These are phyloP conservation scores for Euclidium syriacum DNA, from an alignment of 345 rosid species.

Conservation along the genomic window DNA sequence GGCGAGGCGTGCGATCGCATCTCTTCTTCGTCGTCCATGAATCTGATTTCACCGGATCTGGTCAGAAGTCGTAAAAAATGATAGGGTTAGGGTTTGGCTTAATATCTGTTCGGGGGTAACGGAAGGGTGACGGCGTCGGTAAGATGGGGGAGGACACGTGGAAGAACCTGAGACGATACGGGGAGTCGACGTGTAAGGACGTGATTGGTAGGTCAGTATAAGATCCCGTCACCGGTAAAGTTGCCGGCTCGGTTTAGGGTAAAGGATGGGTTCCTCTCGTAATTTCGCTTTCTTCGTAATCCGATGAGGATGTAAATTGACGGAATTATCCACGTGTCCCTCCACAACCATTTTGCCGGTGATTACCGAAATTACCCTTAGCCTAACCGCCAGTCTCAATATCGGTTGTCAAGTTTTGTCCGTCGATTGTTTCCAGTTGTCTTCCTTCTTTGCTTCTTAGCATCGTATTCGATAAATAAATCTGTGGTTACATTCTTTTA, in stretches of 20 bases:
- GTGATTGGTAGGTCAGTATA: conserved; percentile 32
- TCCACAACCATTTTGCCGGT: conserved; percentile 11
- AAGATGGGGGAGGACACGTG: conserved; percentile 47
- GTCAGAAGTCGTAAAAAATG: conserved; percentile 16
- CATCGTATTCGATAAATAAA: background rate
- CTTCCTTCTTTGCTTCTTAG: conserved; percentile 5
- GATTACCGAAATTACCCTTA: conserved; percentile 26
- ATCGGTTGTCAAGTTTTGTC: conserved; percentile 5
- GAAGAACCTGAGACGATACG: conserved; percentile 17
- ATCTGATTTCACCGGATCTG: conserved; percentile 17
- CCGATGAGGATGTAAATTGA: conserved; percentile 26
- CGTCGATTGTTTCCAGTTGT: conserved; percentile 8
- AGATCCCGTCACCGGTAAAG: conserved; percentile 48
- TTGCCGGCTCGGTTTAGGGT: conserved; percentile 40
- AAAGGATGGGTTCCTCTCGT: conserved; percentile 7
- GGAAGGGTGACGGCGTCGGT: conserved; percentile 58
- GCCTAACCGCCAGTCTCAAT: conserved; percentile 3
- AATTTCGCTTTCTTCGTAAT: conserved; percentile 12
- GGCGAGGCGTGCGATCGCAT: conserved; percentile 43
- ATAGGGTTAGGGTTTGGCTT: conserved; percentile 25
- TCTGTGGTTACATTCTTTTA: background rate
- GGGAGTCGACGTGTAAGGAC: conserved; percentile 25
- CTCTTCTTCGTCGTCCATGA: conserved; percentile 61
- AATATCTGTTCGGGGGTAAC: conserved; percentile 28
- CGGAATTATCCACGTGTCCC: conserved; percentile 18